Base-by-base conservation (phyloP, 192 early-diverging fungal genomes). In the Endogone sp. region DNA sequence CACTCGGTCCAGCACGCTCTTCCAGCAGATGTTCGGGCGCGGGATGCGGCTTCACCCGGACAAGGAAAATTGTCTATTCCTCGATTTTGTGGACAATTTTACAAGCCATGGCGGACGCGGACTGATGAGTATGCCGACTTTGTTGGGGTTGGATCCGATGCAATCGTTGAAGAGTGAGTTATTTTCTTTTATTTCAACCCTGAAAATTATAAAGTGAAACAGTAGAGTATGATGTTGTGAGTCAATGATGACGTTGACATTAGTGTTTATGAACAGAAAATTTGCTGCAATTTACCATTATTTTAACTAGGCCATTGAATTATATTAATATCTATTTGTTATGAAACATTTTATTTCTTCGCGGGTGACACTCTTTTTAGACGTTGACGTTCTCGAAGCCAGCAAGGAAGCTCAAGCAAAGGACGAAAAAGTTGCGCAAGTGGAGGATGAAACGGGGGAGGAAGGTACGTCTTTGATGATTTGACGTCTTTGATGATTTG, bases 1-100 rank as follows among this genome's bases (percentile, higher is more conserved):
- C 0, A 98, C 96, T 9, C 79, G 82, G 29, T 94, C 92, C 37
- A 75, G 83, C n/a, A 88, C 88, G 26, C 82, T 98, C 64, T 90
- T 96, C 81, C 92, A 93, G 66, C 96, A 98, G 80, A 98, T 98
- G 96, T 72, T 98, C 32, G 96, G 96, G 13, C 88, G 96, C 28
- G 96, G 96, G 1, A 83, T 98, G 87, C 84, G 95, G 2, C 59
- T 84, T 13, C 67, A 71, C 60, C 65, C 73, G 13, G 82, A 71
- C 1, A 98, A 98, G 73, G 65, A 74, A 2, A 82, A 93, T 66
- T 96, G 96, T 66, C 73, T 94, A 25, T 83, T 96, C 0, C 71
- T 96, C 28, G 96, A 98, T 69, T 91, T 96, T 79, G 88, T 92
- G 55, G 95, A 98, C 71, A 79, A 79, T n/a, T 81, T 93, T 55